Base-by-base conservation (phyloP, 2,329 filamentous ascomycete genomes). In the Trichophyton benhamiae region DNA sequence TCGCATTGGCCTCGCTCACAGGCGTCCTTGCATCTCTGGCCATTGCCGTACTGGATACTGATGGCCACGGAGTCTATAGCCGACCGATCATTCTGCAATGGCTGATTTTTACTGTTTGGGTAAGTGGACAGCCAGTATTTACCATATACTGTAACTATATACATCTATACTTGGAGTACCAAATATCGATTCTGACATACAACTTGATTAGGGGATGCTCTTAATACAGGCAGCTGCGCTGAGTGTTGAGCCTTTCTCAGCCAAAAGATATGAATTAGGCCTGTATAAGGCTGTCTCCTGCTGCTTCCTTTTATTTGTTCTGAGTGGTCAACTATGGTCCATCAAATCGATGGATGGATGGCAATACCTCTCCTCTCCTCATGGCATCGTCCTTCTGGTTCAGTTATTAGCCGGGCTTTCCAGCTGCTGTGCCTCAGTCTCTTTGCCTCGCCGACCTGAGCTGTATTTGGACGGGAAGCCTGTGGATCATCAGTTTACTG, bases 381-480 rank as follows among this genome's bases (percentile, higher is more conserved):
- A 22, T 11, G 53, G 59, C 33, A 33, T 57, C 38, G 60, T 65
- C 38, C 20, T 60, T 9, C 25, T 61, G 3, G 61, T 66, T n/a
- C 66, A 71, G 48, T 60, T 70, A 25, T 55, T 64, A n/a, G 63
- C 65, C 60, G 68, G 67, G 5, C 64, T 83, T n/a, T 67, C 72
- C n/a, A 72, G 83, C 17, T 72, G 75, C 13, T 65, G 81, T 52
- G 72, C 77, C 15, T 80, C 80, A 65, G 64, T 86, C 11, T 77
- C 79, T 0, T 75, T 90, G 13, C 86, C 86, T 3, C 80, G 88
- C 49, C 80, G 88, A 9, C 88, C 88, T 2, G 78, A 85, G 60
- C 83, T 91, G 17, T 88, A 79, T 68, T 76, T 79, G 67, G 71
- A 84, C 44, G 83, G 78, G 27, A 75, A 78, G 55, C 69, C 78